A percentile compares a stretch with the other conserved stretches of the same genome.
These are phyloP conservation scores for Trametes cubensis DNA, from an alignment of 768 basidiomycete genomes.

Conservation along the genomic window DNA sequence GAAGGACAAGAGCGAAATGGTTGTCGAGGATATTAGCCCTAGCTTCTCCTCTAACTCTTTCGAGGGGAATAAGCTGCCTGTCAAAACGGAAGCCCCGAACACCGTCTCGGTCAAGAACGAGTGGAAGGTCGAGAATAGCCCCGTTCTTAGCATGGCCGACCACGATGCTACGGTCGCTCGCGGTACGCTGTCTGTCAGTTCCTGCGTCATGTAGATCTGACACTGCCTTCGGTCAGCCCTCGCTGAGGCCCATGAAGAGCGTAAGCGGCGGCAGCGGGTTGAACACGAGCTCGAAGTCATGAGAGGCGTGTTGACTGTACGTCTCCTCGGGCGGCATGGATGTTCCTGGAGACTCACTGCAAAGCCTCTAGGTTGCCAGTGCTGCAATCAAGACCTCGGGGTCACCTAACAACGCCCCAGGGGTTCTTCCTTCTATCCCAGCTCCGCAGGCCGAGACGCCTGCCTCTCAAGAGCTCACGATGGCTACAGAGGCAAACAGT, in stretches of 20 bases:
- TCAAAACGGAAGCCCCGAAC: constrained; percentile 1
- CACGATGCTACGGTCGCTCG: constrained; percentile 4
- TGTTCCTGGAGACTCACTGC: not conserved
- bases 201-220: not conserved
- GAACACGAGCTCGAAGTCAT: not conserved
- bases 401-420: not conserved
- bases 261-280: not conserved
- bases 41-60: not conserved
- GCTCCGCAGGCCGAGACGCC: not conserved
- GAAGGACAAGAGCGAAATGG: constrained; percentile 7
- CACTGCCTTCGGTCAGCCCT: not conserved
- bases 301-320: not conserved
- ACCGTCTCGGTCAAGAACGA: not conserved
- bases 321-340: not conserved
- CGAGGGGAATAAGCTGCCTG: not conserved
- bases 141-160: not conserved
- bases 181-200: not conserved
- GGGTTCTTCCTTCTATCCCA: not conserved
- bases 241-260: not conserved
- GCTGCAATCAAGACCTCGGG: not conserved
- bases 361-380: not conserved
- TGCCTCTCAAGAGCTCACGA: not conserved
- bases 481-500: no score
- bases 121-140: not conserved
- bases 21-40: not conserved